phyloP scores from a whole-genome alignment of 331 rosid species.

The Quercus phellos region DNA sequence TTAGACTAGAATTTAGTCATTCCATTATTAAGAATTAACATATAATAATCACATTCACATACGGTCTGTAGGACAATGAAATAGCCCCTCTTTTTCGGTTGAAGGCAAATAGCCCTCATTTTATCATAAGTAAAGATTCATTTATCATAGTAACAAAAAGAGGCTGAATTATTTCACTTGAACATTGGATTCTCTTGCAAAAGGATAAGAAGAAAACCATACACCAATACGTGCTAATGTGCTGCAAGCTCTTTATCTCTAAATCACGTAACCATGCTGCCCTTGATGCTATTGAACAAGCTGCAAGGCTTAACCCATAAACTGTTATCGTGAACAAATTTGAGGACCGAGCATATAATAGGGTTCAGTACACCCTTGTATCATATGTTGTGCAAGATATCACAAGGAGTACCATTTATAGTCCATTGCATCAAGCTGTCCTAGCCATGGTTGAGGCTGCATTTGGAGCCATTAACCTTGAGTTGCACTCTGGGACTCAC shows the following conservation, averaged over 20 bases:
- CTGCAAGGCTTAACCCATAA: constrained; percentile 48
- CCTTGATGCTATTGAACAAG: constrained; percentile 62
- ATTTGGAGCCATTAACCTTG: too few species aligned
- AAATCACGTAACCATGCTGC: constrained; percentile 48
- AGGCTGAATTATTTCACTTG: too few species aligned
- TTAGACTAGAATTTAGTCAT: too few species aligned
- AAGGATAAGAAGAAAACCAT: too few species aligned
- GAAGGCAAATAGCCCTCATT: not conserved
- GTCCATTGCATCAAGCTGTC: constrained; percentile 55
- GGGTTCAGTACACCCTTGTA: constrained; percentile 45
- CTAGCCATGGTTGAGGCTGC: too few species aligned
- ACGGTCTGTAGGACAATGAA: not conserved
- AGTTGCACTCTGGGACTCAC: too few species aligned
- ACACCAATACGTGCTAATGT: too few species aligned
- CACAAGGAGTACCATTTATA: constrained; percentile 55
- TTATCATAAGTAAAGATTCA: not conserved
- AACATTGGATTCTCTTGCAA: not conserved
- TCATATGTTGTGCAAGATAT: constrained; percentile 63
- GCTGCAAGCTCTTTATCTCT: constrained; percentile 36
- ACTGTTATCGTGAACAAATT: constrained; percentile 54
- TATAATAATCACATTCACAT: not conserved
- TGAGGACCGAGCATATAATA: constrained; percentile 37
- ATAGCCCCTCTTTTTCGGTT: too few species aligned
- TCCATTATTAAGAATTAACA: too few species aligned
- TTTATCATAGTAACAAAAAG: not conserved